phyloP scores from a whole-genome alignment of 1,284 basidiomycete genomes.

The Uromyces viciae-fabae region DNA sequence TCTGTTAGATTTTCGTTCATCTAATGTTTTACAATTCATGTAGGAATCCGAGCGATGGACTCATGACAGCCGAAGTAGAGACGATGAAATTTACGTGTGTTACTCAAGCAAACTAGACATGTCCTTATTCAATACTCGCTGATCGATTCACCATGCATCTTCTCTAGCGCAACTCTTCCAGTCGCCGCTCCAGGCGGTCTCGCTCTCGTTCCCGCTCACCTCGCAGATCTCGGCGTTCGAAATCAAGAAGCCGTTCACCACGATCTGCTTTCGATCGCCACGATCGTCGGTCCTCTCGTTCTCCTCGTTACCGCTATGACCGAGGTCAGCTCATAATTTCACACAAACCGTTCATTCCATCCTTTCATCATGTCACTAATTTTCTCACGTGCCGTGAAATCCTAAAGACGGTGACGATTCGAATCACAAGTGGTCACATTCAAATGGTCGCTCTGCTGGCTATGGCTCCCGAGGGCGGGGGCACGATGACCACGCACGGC shows the following conservation, averaged over 20 bases:
- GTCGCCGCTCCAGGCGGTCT: slow-evolving; percentile 14
- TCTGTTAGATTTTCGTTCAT: too few species aligned
- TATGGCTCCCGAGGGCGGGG: slow-evolving; percentile 27
- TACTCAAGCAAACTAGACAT: not conserved
- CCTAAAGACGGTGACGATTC: not conserved
- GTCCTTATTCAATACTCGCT: not conserved
- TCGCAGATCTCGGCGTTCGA: slow-evolving; percentile 28
- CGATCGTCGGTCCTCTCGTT: slow-evolving; percentile 23
- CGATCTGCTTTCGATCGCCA: not conserved
- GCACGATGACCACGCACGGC: slow-evolving; percentile 27
- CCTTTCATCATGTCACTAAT: not conserved
- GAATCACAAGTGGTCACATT: slow-evolving; percentile 16
- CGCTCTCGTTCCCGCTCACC: slow-evolving; percentile 39
- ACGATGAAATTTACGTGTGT: slow-evolving; percentile 28
- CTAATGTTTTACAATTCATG: not conserved
- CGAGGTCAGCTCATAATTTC: not conserved
- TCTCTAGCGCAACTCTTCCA: not conserved
- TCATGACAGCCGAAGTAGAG: slow-evolving; percentile 28
- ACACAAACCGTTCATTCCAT: not conserved
- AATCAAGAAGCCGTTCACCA: slow-evolving; percentile 40
- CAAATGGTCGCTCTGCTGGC: slow-evolving; percentile 16
- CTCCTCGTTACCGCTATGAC: slow-evolving; percentile 11
- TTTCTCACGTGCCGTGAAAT: not conserved
- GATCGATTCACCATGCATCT: not conserved
- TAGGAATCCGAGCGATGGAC: slow-evolving; percentile 41